A percentile compares a stretch with the other conserved stretches of the same genome.
phyloP scores from a whole-genome alignment of 495 filamentous ascomycete genomes.

The Aspergillus diversus region DNA sequence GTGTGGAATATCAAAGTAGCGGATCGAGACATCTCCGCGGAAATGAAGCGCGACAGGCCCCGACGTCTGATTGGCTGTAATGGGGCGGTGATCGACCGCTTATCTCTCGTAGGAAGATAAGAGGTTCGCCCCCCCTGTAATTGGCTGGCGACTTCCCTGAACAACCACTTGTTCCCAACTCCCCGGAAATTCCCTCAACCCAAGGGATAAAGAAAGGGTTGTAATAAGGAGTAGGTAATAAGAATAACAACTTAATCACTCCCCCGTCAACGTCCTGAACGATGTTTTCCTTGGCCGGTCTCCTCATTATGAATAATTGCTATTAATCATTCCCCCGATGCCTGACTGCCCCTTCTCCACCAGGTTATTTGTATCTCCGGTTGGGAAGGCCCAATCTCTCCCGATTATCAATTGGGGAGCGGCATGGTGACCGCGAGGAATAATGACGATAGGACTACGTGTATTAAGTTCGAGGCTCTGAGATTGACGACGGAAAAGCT shows the following conservation, averaged over 20 bases:
- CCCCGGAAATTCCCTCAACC: constrained; percentile 3
- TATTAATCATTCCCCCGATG: constrained; percentile 6
- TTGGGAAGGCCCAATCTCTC: not conserved
- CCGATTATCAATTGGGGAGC: not conserved
- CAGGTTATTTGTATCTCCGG: not conserved
- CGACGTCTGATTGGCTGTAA: constrained; percentile 7
- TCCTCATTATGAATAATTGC: constrained; percentile 5
- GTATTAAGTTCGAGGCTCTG: not conserved
- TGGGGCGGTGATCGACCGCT: constrained; percentile 11
- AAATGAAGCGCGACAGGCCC: constrained; percentile 9
- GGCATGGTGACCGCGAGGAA: not conserved
- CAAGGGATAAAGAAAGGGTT: not conserved
- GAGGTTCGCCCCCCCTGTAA: constrained; percentile 1
- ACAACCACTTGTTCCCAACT: not conserved
- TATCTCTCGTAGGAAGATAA: constrained; percentile 9
- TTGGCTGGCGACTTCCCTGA: not conserved
- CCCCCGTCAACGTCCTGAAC: not conserved
- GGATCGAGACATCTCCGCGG: constrained; percentile 13
- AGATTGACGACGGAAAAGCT: not conserved
- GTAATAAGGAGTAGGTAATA: constrained; percentile 3
- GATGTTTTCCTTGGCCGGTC: not conserved
- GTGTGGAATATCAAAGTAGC: not conserved
- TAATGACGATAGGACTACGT: not conserved
- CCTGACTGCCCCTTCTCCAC: not conserved
- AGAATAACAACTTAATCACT: not conserved